phyloP scores from a whole-genome alignment of 1,139 yeast species.

The Saccharomycopsis hybrid region DNA sequence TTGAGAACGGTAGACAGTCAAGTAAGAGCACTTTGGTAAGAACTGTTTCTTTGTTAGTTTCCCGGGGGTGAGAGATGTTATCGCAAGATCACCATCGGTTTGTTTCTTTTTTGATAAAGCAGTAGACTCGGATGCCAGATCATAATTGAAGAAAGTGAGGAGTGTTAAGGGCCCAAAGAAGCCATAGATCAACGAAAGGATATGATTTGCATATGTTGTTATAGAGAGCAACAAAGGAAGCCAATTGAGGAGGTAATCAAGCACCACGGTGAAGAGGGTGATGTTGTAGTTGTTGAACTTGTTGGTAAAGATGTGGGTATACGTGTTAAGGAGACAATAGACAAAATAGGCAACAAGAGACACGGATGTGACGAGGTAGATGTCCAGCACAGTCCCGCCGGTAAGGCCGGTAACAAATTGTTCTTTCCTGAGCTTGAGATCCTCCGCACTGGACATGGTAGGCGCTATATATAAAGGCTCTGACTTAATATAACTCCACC shows the following conservation, averaged over 20 bases:
- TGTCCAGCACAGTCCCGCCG: slow-evolving; percentile 74
- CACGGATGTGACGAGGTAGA: slow-evolving; percentile 63
- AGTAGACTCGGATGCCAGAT: not conserved
- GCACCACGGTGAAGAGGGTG: slow-evolving; percentile 25
- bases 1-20: slow-evolving; percentile 79
- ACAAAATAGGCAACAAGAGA: slow-evolving; percentile 55
- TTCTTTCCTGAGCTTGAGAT: slow-evolving; percentile 64
- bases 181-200: slow-evolving; percentile 37
- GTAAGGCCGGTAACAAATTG: slow-evolving; percentile 74
- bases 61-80: slow-evolving; percentile 12
- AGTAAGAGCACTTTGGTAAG: slow-evolving; percentile 56
- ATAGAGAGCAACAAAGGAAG: slow-evolving; percentile 55
- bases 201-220: slow-evolving; percentile 54
- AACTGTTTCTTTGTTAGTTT: slow-evolving; percentile 26
- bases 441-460: not conserved
- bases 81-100: not conserved
- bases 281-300: slow-evolving; percentile 24
- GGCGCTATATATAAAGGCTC: no score
- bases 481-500: not conserved
- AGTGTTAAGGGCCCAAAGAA: slow-evolving; percentile 37
- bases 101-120: slow-evolving; percentile 15
- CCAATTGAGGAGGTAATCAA: slow-evolving; percentile 69
- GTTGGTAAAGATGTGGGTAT: slow-evolving; percentile 29
- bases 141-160: slow-evolving; percentile 8
- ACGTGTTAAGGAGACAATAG: slow-evolving; percentile 43